Percentiles rank a stretch among this genome's conserved stretches.
phyloP scores from a whole-genome alignment of 192 early-diverging fungal species.

The Lobosporangium transversale region DNA sequence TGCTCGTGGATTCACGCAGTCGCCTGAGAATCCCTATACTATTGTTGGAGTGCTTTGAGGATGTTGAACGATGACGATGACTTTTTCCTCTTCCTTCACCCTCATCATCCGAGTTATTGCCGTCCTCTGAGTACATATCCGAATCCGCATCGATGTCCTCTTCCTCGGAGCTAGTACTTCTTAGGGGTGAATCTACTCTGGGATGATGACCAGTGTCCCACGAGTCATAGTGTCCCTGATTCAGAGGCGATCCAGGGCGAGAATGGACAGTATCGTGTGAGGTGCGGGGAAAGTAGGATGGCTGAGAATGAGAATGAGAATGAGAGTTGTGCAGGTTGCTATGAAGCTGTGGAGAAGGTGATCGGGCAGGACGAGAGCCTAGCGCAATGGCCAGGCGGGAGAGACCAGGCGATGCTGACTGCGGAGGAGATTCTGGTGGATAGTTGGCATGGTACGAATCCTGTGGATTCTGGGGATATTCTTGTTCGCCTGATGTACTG shows the following conservation, averaged over 20 bases:
- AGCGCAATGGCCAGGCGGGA: too few species aligned
- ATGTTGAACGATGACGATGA: background rate
- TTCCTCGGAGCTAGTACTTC: conserved; percentile 14
- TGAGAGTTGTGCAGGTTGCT: conserved; percentile 16
- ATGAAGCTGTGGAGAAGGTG: conserved; percentile 21
- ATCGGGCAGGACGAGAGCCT: conserved; percentile 6
- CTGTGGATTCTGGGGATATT: conserved; percentile 49
- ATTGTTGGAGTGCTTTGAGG: background rate
- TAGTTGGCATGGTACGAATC: conserved; percentile 3
- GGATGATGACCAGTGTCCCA: conserved; percentile 15
- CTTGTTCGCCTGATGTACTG: conserved; percentile 18
- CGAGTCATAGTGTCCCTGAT: conserved; percentile 34
- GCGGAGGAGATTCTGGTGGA: conserved; percentile 13
- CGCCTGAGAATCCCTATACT: background rate
- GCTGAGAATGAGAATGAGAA: conserved; percentile 12
- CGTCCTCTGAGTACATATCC: background rate
- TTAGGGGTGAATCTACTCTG: conserved; percentile 33
- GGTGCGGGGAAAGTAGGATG: conserved; percentile 26
- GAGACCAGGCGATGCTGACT: conserved; percentile 6
- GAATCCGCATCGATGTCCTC: background rate
- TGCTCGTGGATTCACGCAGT: background rate
- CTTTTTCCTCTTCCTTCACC: background rate
- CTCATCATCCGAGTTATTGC: background rate
- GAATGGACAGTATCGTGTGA: conserved; percentile 33
- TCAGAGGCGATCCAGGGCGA: conserved; percentile 19